Evolutionary conservation across 2,329 filamentous ascomycete species (phyloP).

Genomic region (Orbilia quercus): DNA sequence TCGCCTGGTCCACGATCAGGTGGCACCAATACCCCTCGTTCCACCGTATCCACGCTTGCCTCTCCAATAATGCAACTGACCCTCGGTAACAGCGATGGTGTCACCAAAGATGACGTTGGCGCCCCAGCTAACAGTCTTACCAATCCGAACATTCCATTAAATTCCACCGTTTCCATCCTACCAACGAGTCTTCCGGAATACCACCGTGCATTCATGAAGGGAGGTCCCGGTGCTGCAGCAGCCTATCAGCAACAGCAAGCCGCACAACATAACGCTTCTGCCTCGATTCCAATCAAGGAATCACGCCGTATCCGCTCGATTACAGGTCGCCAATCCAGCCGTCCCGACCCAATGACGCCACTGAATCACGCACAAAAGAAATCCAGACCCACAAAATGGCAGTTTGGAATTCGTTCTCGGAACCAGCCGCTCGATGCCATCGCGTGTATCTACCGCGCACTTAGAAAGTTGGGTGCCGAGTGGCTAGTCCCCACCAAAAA

Average conservation of each 20-base stretch:
- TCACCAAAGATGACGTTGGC: slow-evolving; percentile 54
- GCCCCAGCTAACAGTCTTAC: slow-evolving; percentile 65
- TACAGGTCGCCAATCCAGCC: slow-evolving; percentile 37
- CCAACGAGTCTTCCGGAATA: slow-evolving; percentile 91
- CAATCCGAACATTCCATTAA: slow-evolving; percentile 67
- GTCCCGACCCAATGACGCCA: slow-evolving; percentile 55
- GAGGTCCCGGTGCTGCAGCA: slow-evolving; percentile 63
- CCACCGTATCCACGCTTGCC: slow-evolving; percentile 38
- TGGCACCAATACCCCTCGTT: slow-evolving; percentile 34
- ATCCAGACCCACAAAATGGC: slow-evolving; percentile 86
- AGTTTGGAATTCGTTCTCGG: slow-evolving; percentile 94
- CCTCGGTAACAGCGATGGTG: slow-evolving; percentile 30
- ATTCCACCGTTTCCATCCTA: slow-evolving; percentile 85
- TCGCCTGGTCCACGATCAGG: slow-evolving; percentile 45
- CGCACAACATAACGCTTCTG: slow-evolving; percentile 63
- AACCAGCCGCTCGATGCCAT: slow-evolving; percentile 95
- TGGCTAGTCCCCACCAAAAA: slow-evolving; percentile 71
- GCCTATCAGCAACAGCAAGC: slow-evolving; percentile 64
- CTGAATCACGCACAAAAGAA: slow-evolving; percentile 36
- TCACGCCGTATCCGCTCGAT: slow-evolving; percentile 43
- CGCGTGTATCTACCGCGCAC: slow-evolving; percentile 91
- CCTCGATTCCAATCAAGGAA: slow-evolving; percentile 57
- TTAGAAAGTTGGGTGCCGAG: slow-evolving; percentile 85
- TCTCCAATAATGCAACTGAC: slow-evolving; percentile 50
- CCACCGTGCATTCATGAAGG: slow-evolving; percentile 89